Evolutionary conservation across 345 rosid genomes (phyloP).

Genomic region (Eucalyptus tenuipes): DNA sequence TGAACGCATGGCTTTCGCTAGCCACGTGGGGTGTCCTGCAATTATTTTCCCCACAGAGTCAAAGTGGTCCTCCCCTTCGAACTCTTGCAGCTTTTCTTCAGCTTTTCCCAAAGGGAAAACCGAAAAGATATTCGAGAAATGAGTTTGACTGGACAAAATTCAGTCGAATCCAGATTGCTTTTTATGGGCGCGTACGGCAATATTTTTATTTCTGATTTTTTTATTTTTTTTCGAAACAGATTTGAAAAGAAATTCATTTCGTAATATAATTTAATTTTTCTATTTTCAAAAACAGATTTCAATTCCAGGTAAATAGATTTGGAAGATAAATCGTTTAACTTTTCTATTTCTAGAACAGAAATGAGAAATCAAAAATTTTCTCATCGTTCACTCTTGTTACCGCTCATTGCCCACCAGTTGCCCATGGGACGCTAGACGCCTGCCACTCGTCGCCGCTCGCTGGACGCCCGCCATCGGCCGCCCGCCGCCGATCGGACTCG

Average conservation of each 20-base stretch:
- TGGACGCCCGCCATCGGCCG: too few species aligned
- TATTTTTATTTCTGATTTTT: accelerated
- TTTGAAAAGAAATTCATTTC: accelerated
- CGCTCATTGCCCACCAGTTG: accelerated
- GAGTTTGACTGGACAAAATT: not conserved
- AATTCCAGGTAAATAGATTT: accelerated
- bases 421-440: too few species aligned
- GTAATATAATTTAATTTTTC: accelerated
- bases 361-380: too few species aligned
- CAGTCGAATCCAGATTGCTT: not conserved
- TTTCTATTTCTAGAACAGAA: accelerated
- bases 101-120: not conserved
- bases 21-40: not conserved
- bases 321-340: accelerated
- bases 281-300: accelerated
- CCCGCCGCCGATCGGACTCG: accelerated
- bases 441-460: too few species aligned
- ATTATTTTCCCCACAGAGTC: not conserved
- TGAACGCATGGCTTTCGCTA: not conserved
- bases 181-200: accelerated
- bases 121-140: not conserved
- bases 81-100: not conserved
- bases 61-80: not conserved
- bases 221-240: accelerated
- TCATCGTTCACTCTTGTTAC: accelerated